Percentiles rank a stretch among this genome's conserved stretches.
phyloP scores from a whole-genome alignment of 495 filamentous ascomycete genomes.

The Aspergillus egyptiacus region DNA sequence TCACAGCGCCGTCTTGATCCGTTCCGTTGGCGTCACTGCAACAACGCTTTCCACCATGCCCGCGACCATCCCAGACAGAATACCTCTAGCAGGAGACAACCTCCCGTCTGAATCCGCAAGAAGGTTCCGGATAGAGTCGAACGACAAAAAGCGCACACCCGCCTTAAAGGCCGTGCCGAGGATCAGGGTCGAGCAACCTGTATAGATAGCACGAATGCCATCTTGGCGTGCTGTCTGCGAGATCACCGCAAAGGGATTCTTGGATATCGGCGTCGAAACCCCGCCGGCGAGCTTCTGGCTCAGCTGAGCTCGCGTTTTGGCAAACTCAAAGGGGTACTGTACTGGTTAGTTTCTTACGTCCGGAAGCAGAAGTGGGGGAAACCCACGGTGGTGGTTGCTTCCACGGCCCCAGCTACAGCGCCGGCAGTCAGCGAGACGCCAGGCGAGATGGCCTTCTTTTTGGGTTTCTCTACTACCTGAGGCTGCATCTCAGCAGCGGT shows the following conservation, averaged over 20 bases:
- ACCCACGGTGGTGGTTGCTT: constrained; percentile 45
- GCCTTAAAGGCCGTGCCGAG: constrained; percentile 61
- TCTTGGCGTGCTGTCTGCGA: constrained; percentile 45
- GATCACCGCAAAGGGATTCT: constrained; percentile 52
- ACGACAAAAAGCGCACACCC: constrained; percentile 58
- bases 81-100: constrained; percentile 48
- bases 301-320: constrained; percentile 60
- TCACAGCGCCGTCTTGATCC: constrained; percentile 61
- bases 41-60: constrained; percentile 54
- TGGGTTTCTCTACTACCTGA: no score
- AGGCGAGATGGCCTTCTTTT: constrained; percentile 12
- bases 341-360: neutral
- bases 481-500: neutral
- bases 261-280: constrained; percentile 18
- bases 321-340: constrained; percentile 63
- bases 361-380: neutral
- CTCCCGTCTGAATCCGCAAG: constrained; percentile 54
- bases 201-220: constrained; percentile 54
- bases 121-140: constrained; percentile 57
- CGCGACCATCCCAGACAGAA: constrained; percentile 56
- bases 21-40: constrained; percentile 60
- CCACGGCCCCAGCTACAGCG: constrained; percentile 50
- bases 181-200: constrained; percentile 56
- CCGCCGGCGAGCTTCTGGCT: constrained; percentile 34
- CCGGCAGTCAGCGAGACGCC: constrained; percentile 47